Conservation (phyloP, 805 yeast genomes). For the Yamadazyma endophytica region DNA sequence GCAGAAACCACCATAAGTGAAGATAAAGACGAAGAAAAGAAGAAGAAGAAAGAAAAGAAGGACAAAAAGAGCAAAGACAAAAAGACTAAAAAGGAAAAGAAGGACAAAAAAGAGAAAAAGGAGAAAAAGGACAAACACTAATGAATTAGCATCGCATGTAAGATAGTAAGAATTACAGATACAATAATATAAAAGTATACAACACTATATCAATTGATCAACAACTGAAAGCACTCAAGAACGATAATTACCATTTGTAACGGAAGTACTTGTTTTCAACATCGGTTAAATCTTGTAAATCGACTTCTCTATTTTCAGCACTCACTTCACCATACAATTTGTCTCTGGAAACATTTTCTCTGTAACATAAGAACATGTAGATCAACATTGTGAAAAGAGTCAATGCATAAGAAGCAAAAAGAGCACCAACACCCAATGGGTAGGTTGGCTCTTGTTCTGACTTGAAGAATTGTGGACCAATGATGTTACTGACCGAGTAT, state of each 20-base stretch:
- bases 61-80: slow-evolving; percentile 22
- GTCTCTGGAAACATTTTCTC: slow-evolving; percentile 7
- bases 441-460: slow-evolving; percentile 39
- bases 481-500: slow-evolving; percentile 46
- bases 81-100: slow-evolving; percentile 12
- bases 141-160: background rate
- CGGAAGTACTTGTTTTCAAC: slow-evolving; percentile 7
- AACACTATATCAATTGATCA: too few species aligned
- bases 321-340: slow-evolving; percentile 2
- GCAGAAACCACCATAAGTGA: slow-evolving; percentile 15
- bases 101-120: slow-evolving; percentile 16
- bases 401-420: slow-evolving; percentile 7
- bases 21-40: slow-evolving; percentile 15
- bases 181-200: background rate
- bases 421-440: slow-evolving; percentile 12
- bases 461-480: slow-evolving; percentile 57
- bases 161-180: slow-evolving; percentile 1
- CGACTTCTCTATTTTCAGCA: slow-evolving; percentile 6
- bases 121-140: background rate
- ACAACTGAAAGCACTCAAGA: too few species aligned
- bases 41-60: slow-evolving; percentile 20
- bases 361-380: slow-evolving; percentile 7
- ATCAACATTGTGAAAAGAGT: slow-evolving; percentile 4
- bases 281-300: slow-evolving; percentile 7
- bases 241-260: slow-evolving; percentile 9